Percentiles rank a stretch among this genome's conserved stretches.
phyloP scores from a whole-genome alignment of 2,329 filamentous ascomycete genomes.

The Biscogniauxia mediterranea region DNA sequence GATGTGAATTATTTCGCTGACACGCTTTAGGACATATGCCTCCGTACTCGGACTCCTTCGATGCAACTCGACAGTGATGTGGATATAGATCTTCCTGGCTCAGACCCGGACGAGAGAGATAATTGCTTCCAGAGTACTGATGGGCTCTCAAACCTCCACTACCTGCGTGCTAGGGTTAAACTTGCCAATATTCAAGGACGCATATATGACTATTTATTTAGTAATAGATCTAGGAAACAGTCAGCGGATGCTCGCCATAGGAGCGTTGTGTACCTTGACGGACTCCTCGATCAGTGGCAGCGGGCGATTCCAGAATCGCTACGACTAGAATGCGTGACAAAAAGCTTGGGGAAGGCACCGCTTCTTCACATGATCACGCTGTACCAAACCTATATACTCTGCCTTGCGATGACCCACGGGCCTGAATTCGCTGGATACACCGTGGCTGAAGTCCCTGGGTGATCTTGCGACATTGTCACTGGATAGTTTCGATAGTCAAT shows the following conservation, averaged over 20 bases:
- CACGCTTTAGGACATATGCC: constrained; percentile 34
- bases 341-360: constrained; percentile 28
- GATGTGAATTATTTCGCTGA: constrained; percentile 6
- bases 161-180: constrained; percentile 39
- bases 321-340: constrained; percentile 33
- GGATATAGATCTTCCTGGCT: constrained; percentile 38
- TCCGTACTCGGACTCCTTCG: constrained; percentile 38
- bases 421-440: constrained; percentile 37
- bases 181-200: constrained; percentile 41
- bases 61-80: constrained; percentile 40
- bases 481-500: constrained; percentile 19
- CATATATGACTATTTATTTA: constrained; percentile 40
- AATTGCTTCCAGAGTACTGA: constrained; percentile 37
- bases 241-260: constrained; percentile 28
- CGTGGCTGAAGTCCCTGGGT: constrained; percentile 37
- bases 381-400: constrained; percentile 37
- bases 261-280: constrained; percentile 25
- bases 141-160: constrained; percentile 35
- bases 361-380: constrained; percentile 37
- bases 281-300: constrained; percentile 38
- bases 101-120: constrained; percentile 29
- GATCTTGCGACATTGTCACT: constrained; percentile 28
- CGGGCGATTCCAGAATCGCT: constrained; percentile 34
- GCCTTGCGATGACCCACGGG: constrained; percentile 39
- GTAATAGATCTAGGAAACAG: constrained; percentile 27